phyloP scores from a whole-genome alignment of 2,329 filamentous ascomycete species.

The Penicillium psychrosexuale region DNA sequence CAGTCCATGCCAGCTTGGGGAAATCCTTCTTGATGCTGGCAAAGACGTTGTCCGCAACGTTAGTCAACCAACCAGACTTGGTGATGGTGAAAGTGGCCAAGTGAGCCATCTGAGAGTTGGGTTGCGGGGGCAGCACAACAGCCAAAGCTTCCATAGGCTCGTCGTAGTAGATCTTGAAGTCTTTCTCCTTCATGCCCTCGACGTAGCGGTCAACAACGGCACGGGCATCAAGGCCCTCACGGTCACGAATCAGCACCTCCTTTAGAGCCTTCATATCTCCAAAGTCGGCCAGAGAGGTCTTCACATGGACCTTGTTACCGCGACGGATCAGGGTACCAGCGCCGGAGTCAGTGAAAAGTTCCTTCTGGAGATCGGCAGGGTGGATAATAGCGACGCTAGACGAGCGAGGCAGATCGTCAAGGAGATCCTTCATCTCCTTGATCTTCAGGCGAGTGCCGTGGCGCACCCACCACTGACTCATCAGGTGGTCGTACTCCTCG shows the following conservation, averaged over 20 bases:
- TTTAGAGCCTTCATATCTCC: constrained; percentile 74
- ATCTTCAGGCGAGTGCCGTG: constrained; percentile 97
- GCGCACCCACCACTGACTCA: constrained; percentile 91
- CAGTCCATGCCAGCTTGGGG: constrained; percentile 90
- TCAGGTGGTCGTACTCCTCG: constrained; percentile 89
- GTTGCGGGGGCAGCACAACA: constrained; percentile 73
- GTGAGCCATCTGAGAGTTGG: constrained; percentile 68
- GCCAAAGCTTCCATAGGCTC: constrained; percentile 90
- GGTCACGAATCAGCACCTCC: constrained; percentile 75
- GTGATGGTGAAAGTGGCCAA: constrained; percentile 89
- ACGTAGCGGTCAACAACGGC: constrained; percentile 85
- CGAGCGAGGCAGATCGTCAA: constrained; percentile 82
- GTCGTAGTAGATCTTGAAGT: constrained; percentile 93
- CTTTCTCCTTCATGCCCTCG: constrained; percentile 68
- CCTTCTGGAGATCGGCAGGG: constrained; percentile 91
- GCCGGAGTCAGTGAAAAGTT: constrained; percentile 93
- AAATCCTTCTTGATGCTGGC: constrained; percentile 90
- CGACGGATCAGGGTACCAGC: constrained; percentile 89
- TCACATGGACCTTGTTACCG: constrained; percentile 81
- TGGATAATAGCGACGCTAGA: constrained; percentile 98
- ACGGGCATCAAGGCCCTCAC: constrained; percentile 74
- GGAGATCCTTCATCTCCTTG: constrained; percentile 90
- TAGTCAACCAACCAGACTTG: constrained; percentile 90
- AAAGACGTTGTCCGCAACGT: constrained; percentile 94
- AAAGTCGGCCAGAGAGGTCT: constrained; percentile 69